Percentiles rank a stretch among this genome's conserved stretches.
phyloP scores from a whole-genome alignment of 106 monocot species.

The Dendrobium huoshanense region DNA sequence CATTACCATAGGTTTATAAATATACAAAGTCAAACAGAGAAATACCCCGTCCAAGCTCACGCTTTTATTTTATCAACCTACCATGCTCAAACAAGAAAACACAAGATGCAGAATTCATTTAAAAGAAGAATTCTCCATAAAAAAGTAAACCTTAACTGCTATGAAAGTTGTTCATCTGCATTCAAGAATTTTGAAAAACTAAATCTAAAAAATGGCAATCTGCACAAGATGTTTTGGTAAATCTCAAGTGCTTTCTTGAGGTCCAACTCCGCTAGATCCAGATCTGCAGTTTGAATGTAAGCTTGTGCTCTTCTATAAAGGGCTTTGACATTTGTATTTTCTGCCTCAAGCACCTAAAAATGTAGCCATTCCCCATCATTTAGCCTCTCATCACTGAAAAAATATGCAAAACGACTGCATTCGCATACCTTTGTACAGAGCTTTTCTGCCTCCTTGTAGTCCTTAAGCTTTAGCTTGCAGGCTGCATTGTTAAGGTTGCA shows the following conservation, averaged over 20 bases:
- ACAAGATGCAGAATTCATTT: no score
- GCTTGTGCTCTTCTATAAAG: slow-evolving; percentile 81
- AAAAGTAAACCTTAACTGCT: no score
- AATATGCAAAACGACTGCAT: not conserved
- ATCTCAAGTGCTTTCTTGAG: slow-evolving; percentile 85
- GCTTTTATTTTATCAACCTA: no score
- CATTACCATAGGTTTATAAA: no score
- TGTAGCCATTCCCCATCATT: not conserved
- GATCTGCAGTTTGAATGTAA: slow-evolving; percentile 55
- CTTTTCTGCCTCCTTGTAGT: slow-evolving; percentile 48
- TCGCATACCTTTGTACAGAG: slow-evolving; percentile 44
- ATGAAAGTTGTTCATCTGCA: no score
- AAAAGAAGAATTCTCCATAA: no score
- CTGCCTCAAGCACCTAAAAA: slow-evolving; percentile 59
- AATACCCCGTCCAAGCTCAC: no score
- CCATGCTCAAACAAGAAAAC: no score
- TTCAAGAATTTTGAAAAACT: no score
- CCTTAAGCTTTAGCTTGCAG: slow-evolving; percentile 47
- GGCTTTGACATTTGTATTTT: slow-evolving; percentile 76
- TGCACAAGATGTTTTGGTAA: no score
- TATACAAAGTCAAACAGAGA: no score
- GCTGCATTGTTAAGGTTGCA: slow-evolving; percentile 58
- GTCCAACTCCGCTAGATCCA: slow-evolving; percentile 79
- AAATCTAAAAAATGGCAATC: no score
- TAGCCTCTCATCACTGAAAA: not conserved